Evolutionary conservation across 2,329 filamentous ascomycete species (phyloP).

Genomic region (Trichoderma sp.): DNA sequence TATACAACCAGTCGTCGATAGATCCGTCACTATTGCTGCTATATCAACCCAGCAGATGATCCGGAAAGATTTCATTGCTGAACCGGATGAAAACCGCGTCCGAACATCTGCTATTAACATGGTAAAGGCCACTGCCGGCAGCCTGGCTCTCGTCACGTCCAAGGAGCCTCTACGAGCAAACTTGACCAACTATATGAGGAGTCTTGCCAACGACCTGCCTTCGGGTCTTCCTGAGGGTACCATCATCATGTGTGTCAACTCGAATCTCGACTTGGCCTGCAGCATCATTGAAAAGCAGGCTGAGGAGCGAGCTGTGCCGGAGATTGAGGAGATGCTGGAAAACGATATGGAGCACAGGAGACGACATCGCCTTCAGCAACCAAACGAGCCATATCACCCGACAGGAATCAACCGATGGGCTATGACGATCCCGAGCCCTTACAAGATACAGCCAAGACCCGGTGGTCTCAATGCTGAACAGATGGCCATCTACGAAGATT

Average conservation of each 20-base stretch:
- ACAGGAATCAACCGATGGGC: slow-evolving; percentile 83
- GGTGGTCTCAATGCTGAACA: slow-evolving; percentile 84
- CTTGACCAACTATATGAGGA: slow-evolving; percentile 93
- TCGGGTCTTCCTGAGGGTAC: slow-evolving; percentile 88
- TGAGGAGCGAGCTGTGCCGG: slow-evolving; percentile 85
- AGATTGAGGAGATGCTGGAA: slow-evolving; percentile 93
- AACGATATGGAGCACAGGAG: slow-evolving; percentile 74
- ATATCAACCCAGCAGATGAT: slow-evolving; percentile 96
- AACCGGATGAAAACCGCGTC: slow-evolving; percentile 83
- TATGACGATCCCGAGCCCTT: slow-evolving; percentile 89
- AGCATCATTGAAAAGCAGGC: slow-evolving; percentile 93
- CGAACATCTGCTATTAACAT: slow-evolving; percentile 86
- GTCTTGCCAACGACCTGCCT: slow-evolving; percentile 63
- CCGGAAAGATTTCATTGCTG: slow-evolving; percentile 92
- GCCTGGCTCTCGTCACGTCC: slow-evolving; percentile 92
- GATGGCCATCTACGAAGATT: slow-evolving; percentile 94
- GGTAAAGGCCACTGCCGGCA: slow-evolving; percentile 92
- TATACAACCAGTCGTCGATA: slow-evolving; percentile 93
- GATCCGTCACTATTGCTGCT: slow-evolving; percentile 95
- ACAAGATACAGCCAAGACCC: slow-evolving; percentile 70
- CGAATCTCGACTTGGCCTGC: slow-evolving; percentile 91
- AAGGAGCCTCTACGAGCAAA: slow-evolving; percentile 96
- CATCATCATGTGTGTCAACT: slow-evolving; percentile 98
- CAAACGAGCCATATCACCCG: slow-evolving; percentile 82
- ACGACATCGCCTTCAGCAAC: slow-evolving; percentile 69